A percentile compares a stretch with the other conserved stretches of the same genome.
phyloP scores from a whole-genome alignment of 2,329 filamentous ascomycete species.

The Akanthomyces dipterigenus region DNA sequence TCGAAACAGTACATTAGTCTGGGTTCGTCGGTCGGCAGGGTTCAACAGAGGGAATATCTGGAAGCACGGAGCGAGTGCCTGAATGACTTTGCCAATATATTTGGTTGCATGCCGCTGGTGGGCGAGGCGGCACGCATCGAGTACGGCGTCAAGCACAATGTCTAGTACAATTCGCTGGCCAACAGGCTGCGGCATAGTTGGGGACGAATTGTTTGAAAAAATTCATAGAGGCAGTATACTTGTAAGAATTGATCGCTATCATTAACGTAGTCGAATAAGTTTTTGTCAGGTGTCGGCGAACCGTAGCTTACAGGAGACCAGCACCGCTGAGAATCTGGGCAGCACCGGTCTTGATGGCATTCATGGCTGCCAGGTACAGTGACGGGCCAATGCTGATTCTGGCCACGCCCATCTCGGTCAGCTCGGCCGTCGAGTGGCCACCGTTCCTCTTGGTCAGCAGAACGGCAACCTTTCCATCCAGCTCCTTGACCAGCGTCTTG shows the following conservation, averaged over 20 bases:
- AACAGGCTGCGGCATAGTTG: background rate
- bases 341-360: constrained; percentile 28
- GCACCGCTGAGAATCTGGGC: constrained; percentile 23
- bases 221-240: background rate
- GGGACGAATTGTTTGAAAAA: too few relatives aligned
- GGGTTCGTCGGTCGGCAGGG: constrained; percentile 26
- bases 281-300: background rate
- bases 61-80: constrained; percentile 29
- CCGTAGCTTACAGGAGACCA: background rate
- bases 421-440: constrained; percentile 35
- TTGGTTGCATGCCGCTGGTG: constrained; percentile 29
- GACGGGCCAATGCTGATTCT: constrained; percentile 49
- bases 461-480: constrained; percentile 45
- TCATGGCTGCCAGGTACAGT: constrained; percentile 35
- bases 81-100: constrained; percentile 27
- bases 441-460: constrained; percentile 31
- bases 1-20: constrained; percentile 26
- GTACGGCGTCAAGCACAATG: background rate
- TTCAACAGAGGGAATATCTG: constrained; percentile 26
- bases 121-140: constrained; percentile 4
- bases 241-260: background rate
- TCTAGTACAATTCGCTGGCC: background rate
- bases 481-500: constrained; percentile 36
- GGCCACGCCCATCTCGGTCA: constrained; percentile 44
- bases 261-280: background rate